Percentiles rank a stretch among this genome's conserved stretches.
These are phyloP conservation scores for Lophiostoma macrostomum DNA, from an alignment of 495 filamentous ascomycete genomes.

Conservation along the genomic window DNA sequence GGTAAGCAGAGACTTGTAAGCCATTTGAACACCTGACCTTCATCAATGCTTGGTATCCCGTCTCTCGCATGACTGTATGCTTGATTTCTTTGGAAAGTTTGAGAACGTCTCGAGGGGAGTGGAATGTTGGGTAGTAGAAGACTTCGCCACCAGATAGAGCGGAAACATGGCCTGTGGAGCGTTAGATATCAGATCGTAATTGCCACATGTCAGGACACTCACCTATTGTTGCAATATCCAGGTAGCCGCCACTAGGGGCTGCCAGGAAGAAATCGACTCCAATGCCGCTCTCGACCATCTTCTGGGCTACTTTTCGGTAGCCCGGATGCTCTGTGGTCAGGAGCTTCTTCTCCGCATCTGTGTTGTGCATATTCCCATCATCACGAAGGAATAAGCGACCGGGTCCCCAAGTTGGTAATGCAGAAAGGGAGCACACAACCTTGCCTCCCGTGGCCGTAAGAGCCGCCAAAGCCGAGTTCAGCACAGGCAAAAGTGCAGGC, in stretches of 20 bases:
- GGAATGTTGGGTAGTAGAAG: slow-evolving; percentile 95
- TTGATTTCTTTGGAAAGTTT: slow-evolving; percentile 83
- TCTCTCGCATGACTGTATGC: slow-evolving; percentile 86
- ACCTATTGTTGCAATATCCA: slow-evolving; percentile 95
- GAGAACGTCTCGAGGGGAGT: slow-evolving; percentile 75
- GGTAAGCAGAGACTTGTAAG: slow-evolving; percentile 87
- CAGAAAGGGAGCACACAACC: slow-evolving; percentile 79
- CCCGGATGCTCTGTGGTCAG: slow-evolving; percentile 84
- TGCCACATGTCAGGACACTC: slow-evolving; percentile 37
- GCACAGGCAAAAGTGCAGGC: slow-evolving; percentile 75
- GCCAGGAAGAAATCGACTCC: slow-evolving; percentile 94
- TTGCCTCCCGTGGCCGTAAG: slow-evolving; percentile 86
- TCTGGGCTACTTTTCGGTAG: slow-evolving; percentile 78
- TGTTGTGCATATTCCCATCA: slow-evolving; percentile 78
- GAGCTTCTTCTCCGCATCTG: slow-evolving; percentile 88
- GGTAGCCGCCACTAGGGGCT: slow-evolving; percentile 80
- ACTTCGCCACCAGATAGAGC: slow-evolving; percentile 85
- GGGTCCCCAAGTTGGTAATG: slow-evolving; percentile 86
- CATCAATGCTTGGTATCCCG: slow-evolving; percentile 95
- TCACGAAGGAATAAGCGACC: slow-evolving; percentile 79
- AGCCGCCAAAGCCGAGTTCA: slow-evolving; percentile 77
- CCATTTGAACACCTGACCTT: slow-evolving; percentile 98
- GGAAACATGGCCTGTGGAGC: slow-evolving; percentile 60
- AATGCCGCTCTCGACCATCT: slow-evolving; percentile 83
- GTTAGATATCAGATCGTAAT: background rate